Base-by-base conservation (phyloP, 208 protist genomes). In the Leishmania arabica region DNA sequence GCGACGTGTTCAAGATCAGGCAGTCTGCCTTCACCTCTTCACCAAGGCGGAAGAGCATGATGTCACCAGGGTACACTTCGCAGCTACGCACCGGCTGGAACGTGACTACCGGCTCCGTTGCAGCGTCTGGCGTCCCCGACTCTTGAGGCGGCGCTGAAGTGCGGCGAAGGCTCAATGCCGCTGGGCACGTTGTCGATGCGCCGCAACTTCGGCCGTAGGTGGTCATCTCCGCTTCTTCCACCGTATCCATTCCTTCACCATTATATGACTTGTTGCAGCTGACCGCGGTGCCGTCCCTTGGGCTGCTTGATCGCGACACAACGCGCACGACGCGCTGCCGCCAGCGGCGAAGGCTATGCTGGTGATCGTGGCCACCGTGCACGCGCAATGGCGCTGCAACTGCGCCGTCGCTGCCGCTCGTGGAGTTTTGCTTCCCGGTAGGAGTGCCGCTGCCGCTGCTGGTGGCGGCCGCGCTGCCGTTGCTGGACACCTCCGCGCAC, bases 1-100 rank as follows among this genome's bases (percentile, higher is more conserved):
- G 84, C 24, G 87, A 91, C 1, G 90, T 91, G 76, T 93, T 93
- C 27, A 98, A 77, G 17, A 99, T 72, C 0, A 99, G 24, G 34
- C 95, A 90, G 86, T 99, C 97, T 5, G 93, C 96, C 47, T 87
- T 88, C 31, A 98, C 88, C 45, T 93, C 86, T 53, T 92, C 89
- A 40, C 91, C 94, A 5, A 91, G 79, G 15, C 86, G 79, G 13
- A 96, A 86, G 37, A 93, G 81, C 72, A 98, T 84, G 51, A 98
- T 80, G 82, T 98, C 95, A 19, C 96, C 96, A 1, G 92, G 90
- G 64, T 90, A 85, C 47, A 99, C 86, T 64, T 97, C 90, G 60
- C 92, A 78, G 65, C 87, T 89, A 27, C 84, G 79, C 11, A 96
- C 82, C 1, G 89, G 78, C 17, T 81, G 80, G 64, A 90, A 92